Percentiles rank a stretch among this genome's conserved stretches.
Evolutionary conservation across 208 protist species (phyloP).

Genomic region (Leishmania guyanensis): DNA sequence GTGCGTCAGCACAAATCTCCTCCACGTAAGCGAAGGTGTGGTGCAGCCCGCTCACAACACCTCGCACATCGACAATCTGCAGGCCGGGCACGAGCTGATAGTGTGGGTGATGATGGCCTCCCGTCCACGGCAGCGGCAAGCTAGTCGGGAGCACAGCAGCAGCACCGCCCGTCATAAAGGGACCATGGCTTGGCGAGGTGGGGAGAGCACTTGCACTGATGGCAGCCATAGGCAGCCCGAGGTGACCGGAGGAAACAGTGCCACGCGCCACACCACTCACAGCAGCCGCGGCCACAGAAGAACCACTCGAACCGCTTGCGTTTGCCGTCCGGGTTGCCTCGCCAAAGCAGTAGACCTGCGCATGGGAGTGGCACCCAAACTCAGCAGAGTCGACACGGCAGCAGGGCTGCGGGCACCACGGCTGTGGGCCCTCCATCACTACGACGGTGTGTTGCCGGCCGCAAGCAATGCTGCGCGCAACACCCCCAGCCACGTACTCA

Average conservation of each 20-base stretch:
- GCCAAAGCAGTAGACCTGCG: constrained; percentile 80
- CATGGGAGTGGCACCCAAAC: constrained; percentile 36
- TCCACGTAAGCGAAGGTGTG: constrained; percentile 84
- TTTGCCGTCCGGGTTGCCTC: constrained; percentile 33
- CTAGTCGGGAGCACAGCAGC: not conserved
- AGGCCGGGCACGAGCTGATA: constrained; percentile 56
- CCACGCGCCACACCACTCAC: not conserved
- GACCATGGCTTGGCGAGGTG: not conserved
- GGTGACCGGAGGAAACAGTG: not conserved
- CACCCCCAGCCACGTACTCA: constrained; percentile 78
- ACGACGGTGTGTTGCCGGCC: constrained; percentile 86
- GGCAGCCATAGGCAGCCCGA: constrained; percentile 9
- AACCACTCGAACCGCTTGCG: not conserved
- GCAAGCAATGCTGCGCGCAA: constrained; percentile 72
- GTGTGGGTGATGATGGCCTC: constrained; percentile 29
- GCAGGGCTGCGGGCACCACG: constrained; percentile 57
- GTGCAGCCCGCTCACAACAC: constrained; percentile 79
- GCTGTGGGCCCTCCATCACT: constrained; percentile 83
- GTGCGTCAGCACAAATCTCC: constrained; percentile 33
- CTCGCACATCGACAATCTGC: constrained; percentile 54
- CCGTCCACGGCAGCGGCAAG: constrained; percentile 12
- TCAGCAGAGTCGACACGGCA: constrained; percentile 53
- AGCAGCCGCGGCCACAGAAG: constrained; percentile 4
- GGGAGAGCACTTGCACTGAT: constrained; percentile 7
- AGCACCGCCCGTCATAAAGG: not conserved